Base-by-base conservation (phyloP, 805 yeast species). In the Tetrapisispora fleetii region DNA sequence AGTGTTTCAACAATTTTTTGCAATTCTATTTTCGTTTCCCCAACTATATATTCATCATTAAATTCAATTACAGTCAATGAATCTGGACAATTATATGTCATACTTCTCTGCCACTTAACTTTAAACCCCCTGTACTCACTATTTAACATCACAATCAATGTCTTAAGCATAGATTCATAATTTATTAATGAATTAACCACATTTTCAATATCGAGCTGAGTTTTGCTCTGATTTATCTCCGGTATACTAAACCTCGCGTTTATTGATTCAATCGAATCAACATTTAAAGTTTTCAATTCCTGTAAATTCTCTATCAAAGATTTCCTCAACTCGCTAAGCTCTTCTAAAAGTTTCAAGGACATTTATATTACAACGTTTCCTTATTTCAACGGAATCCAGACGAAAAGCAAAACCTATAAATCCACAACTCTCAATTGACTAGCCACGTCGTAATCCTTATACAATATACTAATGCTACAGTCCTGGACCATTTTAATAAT, bases 101-200 rank as follows among this genome's bases (percentile, higher is more conserved):
- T 36, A 24, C 50, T 49, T 36, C 48, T 52, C 10, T 32, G 43
- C 59, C 62, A 59, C 11, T 41, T 44, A 19, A 58, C 43, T 33
- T 46, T 51, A 2, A 54, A 42, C 22, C 50, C 49, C 7, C 54
- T 50, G 38, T 49, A 48, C 1, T 45, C 50, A 17, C 54, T 50
- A 44, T 58, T 57, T 35, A 58, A 32, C 16, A 49, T 37, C 1
- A 56, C 57, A 9, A 56, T 40, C 8, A 49, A 32, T 10, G 48
- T 39, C 24, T 43, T 55, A n/a, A 59, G 40, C 30, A 51, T 24
- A 4, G 57, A 49, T 42, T 59, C 61, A 30, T 52, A 58, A 22
- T 55, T 51, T 8, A 48, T n/a, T 14, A 52, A 43, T 43, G 22
- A 22, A 6, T 11, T 7, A 18, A 16, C 27, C 5, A 39, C n/a